A percentile compares a stretch with the other conserved stretches of the same genome.
Conservation (phyloP, 164 flowering plant species). For the Saururus chinensis region DNA sequence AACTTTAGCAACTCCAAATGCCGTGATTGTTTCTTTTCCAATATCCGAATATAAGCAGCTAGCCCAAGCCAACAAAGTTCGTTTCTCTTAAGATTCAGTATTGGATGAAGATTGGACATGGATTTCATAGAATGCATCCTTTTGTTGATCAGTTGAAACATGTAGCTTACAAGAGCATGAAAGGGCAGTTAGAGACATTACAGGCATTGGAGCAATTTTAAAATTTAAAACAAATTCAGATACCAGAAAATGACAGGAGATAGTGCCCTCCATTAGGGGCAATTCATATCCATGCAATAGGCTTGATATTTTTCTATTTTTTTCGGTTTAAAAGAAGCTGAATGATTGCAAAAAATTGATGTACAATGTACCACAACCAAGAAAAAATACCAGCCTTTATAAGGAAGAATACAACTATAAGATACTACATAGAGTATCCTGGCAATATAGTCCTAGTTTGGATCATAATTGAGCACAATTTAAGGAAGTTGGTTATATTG, state of each 20-base stretch:
- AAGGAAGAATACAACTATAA: no score
- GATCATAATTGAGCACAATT: no score
- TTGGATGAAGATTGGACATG: constrained; percentile 26
- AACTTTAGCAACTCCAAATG: constrained; percentile 36
- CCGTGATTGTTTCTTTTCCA: constrained; percentile 60
- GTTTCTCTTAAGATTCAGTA: constrained; percentile 28
- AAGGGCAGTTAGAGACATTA: background rate
- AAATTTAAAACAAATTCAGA: background rate
- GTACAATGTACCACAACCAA: no score
- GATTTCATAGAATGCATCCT: constrained; percentile 25
- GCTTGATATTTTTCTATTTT: background rate
- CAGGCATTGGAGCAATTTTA: background rate
- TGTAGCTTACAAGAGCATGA: constrained; percentile 30
- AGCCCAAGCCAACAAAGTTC: constrained; percentile 88
- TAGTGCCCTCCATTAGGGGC: background rate
- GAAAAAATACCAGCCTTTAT: no score
- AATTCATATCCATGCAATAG: background rate
- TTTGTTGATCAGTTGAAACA: constrained; percentile 44
- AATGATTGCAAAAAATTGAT: no score
- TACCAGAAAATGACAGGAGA: background rate
- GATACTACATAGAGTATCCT: no score
- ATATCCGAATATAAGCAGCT: constrained; percentile 45
- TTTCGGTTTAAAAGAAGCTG: no score
- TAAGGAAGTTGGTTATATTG: no score
- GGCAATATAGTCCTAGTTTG: no score